phyloP scores from a whole-genome alignment of 129 eudicot genomes.

The Flaveria linearis region DNA sequence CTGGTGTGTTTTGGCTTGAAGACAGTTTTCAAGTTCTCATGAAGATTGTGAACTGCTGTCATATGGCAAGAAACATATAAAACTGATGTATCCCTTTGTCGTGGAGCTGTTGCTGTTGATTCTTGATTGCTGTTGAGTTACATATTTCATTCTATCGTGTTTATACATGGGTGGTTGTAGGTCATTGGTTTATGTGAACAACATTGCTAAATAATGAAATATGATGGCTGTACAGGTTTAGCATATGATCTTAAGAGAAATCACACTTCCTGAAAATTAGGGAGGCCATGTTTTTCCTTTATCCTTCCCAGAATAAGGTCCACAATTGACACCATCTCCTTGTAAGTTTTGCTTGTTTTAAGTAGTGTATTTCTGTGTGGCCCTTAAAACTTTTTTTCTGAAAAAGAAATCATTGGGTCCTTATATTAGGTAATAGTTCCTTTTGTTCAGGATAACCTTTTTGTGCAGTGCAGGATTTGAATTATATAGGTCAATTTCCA shows the following conservation, averaged over 20 bases:
- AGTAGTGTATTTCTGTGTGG: slow-evolving; percentile 20
- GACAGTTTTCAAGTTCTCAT: slow-evolving; percentile 14
- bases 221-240: slow-evolving; percentile 17
- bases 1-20: slow-evolving; percentile 24
- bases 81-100: slow-evolving; percentile 16
- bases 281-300: slow-evolving; percentile 13
- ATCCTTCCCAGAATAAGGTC: slow-evolving; percentile 23
- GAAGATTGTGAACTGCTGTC: slow-evolving; percentile 8
- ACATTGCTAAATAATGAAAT: slow-evolving; percentile 8
- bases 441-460: slow-evolving; percentile 39
- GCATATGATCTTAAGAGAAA: slow-evolving; percentile 18
- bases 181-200: slow-evolving; percentile 27
- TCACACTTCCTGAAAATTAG: slow-evolving; percentile 18
- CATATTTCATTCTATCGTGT: slow-evolving; percentile 21
- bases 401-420: slow-evolving; percentile 21
- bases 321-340: slow-evolving; percentile 10
- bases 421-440: slow-evolving; percentile 23
- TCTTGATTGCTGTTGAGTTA: slow-evolving; percentile 14
- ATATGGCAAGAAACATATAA: slow-evolving; percentile 22
- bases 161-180: slow-evolving; percentile 29
- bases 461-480: slow-evolving; percentile 51
- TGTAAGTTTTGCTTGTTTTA: slow-evolving; percentile 36
- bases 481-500: slow-evolving; percentile 39
- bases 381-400: slow-evolving; percentile 13
- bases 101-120: slow-evolving; percentile 24